Base-by-base conservation (phyloP, 169 alveolate genomes). In the Perkinsus olseni region DNA sequence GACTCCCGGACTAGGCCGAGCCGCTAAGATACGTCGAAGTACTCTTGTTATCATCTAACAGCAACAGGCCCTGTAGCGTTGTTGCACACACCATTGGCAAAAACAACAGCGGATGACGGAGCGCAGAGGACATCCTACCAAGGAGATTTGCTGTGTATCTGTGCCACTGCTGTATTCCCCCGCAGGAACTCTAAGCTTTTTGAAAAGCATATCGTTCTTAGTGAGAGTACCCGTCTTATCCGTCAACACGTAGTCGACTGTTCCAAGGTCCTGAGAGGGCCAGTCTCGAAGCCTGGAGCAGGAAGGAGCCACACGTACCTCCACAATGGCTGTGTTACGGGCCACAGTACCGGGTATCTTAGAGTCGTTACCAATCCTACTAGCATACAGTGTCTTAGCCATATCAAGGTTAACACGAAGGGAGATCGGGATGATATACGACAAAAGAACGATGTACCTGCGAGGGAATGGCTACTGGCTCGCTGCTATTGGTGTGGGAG, bases 221-320 rank as follows among this genome's bases (percentile, higher is more conserved):
- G 99, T 99, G 92, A 99, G 95, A 21, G 99, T 99, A 31, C 99
- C 99, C 11, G 99, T 99, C 96, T 99, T 99, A 94, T 99, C 99
- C 10, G 99, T 96, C 91, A 99, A 96, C 39, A 99, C 95, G 95
- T 97, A 98, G 48, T 97, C 98, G n/a, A 99, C 97, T 48, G 99
- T 95, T 31, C 99, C 99, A 74, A 99, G 97, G 93, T 99, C 99
- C 97, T 99, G 96, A 92, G 91, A 96, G 97, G 38, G 94, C 74
- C 82, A 94, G 94, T 39, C 31, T 34, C 37, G 0, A 11, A 24
- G 20, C 17, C 51, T 11, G 92, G 37, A 31, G 48, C 50, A 0
- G 50, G 39, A 31, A 37, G 92, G 38, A 91, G 45, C 10, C n/a
- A 8, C 8, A 10, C 36, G 17, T 28, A 91, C 34, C 34, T 20